Evolutionary conservation across 306 rosid genomes (phyloP), one percentile per base, ranked within the genome.

Genomic region (Vigna trinervia): DNA sequence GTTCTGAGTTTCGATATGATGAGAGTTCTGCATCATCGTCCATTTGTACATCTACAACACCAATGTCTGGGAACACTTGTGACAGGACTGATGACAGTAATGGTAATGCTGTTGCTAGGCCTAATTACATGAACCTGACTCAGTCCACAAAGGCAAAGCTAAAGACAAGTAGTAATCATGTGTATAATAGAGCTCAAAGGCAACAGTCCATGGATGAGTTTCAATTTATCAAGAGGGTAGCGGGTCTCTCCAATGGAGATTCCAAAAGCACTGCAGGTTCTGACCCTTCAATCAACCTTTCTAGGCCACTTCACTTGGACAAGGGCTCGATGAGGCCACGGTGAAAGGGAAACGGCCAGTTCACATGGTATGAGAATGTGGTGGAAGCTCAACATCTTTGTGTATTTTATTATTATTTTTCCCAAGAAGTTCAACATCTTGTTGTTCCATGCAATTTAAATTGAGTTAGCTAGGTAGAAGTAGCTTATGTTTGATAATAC

Each of bases 191-290:
- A 85, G 80, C 84, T 75, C 92, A 89, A 59, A 90, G 97, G 90
- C 99, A 96, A 80, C 99, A 96, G 19, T 92, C 99, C 60, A 91
- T 89, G 99, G 99, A 96, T 48, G 98, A 92, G 84, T 92, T 87
- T 81, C 96, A 96, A 58, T 92, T 92, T 77, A 73, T 91, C 74
- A 86, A 88, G 78, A 91, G 79, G 74, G 91, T 83, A 14, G 89
- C 80, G 15, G 84, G 76, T 85, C 87, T 89, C 83, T 82, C 90
- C 3, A 86, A 86, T 75, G 96, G 83, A 65, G 98, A 92, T 78
- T 87, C 96, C 38, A 92, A 91, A 82, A 96, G 97, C 80, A 87
- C 78, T 56, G 91, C 87, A 36, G 92, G 87, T 76, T 90, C 97
- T 62, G 96, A 92, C 52, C 87, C 76, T 65, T 85, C 94, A 46